Conservation (phyloP, 345 rosid species). For the Syzygium aqueum region DNA sequence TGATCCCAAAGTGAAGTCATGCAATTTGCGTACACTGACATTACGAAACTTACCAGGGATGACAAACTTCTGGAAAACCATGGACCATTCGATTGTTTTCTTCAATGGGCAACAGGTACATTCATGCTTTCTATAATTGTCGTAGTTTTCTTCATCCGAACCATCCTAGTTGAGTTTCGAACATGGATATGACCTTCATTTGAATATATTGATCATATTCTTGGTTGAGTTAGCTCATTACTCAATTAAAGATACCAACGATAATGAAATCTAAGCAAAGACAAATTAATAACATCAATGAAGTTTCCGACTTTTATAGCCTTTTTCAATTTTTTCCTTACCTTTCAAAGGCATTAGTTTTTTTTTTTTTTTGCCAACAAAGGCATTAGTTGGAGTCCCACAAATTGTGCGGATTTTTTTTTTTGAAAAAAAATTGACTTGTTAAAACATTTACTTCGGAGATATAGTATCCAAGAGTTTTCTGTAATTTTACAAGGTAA, state of each 20-base stretch:
- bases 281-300: rapidly evolving
- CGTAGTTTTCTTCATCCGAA: background rate
- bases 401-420: background rate
- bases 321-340: rapidly evolving
- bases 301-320: background rate
- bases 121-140: rapidly evolving
- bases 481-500: background rate
- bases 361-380: no score
- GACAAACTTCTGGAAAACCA: background rate
- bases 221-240: background rate
- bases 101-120: background rate
- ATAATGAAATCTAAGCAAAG: rapidly evolving
- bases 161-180: background rate
- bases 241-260: rapidly evolving
- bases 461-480: rapidly evolving
- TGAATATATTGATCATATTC: no score
- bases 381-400: background rate
- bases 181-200: no score
- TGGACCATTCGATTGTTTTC: rapidly evolving
- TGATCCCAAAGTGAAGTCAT: rapidly evolving
- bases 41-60: rapidly evolving
- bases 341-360: background rate
- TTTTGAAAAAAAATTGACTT: rapidly evolving
- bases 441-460: rapidly evolving
- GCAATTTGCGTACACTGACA: background rate